These are phyloP conservation scores for Anisogramma anomala DNA, from an alignment of 2,329 filamentous ascomycete species.

Conservation along the genomic window DNA sequence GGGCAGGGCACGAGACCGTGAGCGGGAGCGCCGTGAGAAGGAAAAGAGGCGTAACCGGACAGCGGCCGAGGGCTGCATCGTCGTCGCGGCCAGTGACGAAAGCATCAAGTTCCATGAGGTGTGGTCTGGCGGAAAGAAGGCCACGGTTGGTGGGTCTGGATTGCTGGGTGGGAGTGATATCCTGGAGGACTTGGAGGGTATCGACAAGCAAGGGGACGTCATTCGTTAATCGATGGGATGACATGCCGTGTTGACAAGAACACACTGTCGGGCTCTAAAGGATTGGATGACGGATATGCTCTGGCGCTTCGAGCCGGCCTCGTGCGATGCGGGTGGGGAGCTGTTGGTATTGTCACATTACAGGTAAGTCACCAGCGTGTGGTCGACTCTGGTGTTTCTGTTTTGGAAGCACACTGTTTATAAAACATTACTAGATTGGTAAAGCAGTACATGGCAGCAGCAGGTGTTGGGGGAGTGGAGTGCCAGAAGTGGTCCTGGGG, in stretches of 20 bases:
- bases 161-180: constrained; percentile 75
- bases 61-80: constrained; percentile 66
- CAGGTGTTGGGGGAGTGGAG: constrained; percentile 1
- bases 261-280: too few species aligned
- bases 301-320: too few species aligned
- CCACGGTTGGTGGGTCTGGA: constrained; percentile 40
- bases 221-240: constrained; percentile 66
- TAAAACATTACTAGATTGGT: constrained; percentile 10
- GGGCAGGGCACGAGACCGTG: constrained; percentile 25
- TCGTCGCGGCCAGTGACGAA: constrained; percentile 84
- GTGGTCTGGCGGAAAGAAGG: constrained; percentile 57
- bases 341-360: constrained; percentile 24
- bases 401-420: neutral
- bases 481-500: constrained; percentile 7
- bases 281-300: too few species aligned
- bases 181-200: constrained; percentile 68
- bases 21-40: constrained; percentile 16
- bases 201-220: constrained; percentile 60
- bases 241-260: too few species aligned
- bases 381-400: neutral
- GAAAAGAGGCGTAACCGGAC: constrained; percentile 39
- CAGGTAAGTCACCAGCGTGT: constrained; percentile 11
- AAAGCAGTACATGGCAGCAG: constrained; percentile 1
- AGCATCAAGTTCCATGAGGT: constrained; percentile 94
- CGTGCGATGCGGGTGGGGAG: neutral